Percentiles rank a stretch among this genome's conserved stretches.
These are phyloP conservation scores for Podospora appendiculata DNA, from an alignment of 495 filamentous ascomycete genomes.

Conservation along the genomic window DNA sequence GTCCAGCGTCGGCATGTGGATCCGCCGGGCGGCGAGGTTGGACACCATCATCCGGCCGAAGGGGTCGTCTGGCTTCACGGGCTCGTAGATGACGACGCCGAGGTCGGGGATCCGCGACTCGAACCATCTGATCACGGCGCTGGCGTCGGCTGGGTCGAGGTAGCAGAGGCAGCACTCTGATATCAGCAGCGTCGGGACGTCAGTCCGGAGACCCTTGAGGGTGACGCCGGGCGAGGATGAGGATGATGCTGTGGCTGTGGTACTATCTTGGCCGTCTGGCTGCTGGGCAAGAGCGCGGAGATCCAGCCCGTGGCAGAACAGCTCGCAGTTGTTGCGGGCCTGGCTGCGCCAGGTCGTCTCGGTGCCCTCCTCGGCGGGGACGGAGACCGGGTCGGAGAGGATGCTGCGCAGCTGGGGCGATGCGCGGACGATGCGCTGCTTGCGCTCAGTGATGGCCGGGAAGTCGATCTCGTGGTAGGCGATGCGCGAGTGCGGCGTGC, in stretches of 20 bases:
- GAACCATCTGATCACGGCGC: conserved; percentile 60
- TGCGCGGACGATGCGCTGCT: conserved; percentile 34
- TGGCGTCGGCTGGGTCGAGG: conserved; percentile 54
- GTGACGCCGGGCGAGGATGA: neutral
- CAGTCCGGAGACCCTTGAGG: conserved; percentile 26
- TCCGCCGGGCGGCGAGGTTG: conserved; percentile 79
- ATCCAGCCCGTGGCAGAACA: conserved; percentile 77
- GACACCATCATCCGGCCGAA: conserved; percentile 88
- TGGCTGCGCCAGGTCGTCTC: conserved; percentile 20
- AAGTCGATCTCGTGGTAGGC: conserved; percentile 95
- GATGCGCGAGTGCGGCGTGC: conserved; percentile 30
- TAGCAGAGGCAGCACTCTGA: conserved; percentile 96
- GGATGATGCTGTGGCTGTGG: too few relatives aligned
- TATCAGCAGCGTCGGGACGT: conserved; percentile 71
- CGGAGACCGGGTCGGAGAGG: conserved; percentile 14
- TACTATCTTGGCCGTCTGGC: neutral
- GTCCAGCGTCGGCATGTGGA: conserved; percentile 74
- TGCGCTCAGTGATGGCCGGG: conserved; percentile 58
- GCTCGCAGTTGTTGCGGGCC: conserved; percentile 25
- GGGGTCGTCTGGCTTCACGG: conserved; percentile 69
- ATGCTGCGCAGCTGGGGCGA: conserved; percentile 20
- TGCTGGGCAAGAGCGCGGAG: conserved; percentile 52
- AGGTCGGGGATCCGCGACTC: conserved; percentile 47
- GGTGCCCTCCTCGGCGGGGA: neutral
- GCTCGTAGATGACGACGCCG: conserved; percentile 79